phyloP scores from a whole-genome alignment of 2,329 filamentous ascomycete genomes.

The Chaetomium olivaceum region DNA sequence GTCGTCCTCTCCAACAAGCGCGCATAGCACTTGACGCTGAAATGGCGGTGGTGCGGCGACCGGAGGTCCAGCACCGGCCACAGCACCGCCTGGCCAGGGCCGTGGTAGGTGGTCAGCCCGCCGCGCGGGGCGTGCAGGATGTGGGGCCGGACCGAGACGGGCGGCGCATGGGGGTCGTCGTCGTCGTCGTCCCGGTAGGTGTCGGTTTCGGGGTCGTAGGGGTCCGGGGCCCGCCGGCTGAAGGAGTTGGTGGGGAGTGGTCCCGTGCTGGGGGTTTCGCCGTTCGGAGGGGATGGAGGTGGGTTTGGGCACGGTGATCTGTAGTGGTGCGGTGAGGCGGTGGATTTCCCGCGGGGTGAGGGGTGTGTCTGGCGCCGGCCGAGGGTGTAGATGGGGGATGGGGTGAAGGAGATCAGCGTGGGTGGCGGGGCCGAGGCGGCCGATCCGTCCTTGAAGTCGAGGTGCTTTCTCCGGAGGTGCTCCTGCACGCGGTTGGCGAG shows the following conservation, averaged over 20 bases:
- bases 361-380: constrained; percentile 71
- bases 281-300: neutral
- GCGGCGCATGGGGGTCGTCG: too few species aligned
- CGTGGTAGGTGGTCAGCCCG: constrained; percentile 92
- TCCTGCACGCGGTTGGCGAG: constrained; percentile 43
- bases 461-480: constrained; percentile 49
- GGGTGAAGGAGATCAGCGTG: constrained; percentile 78
- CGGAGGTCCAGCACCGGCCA: constrained; percentile 88
- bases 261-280: neutral
- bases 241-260: constrained; percentile 31
- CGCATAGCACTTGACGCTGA: constrained; percentile 76
- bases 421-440: constrained; percentile 49
- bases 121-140: constrained; percentile 77
- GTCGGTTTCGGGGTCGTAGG: constrained; percentile 24
- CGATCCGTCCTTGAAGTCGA: constrained; percentile 44
- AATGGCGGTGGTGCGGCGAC: constrained; percentile 45
- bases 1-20: constrained; percentile 75
- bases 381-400: constrained; percentile 82
- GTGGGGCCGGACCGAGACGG: constrained; percentile 46
- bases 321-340: constrained; percentile 47
- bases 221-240: too few species aligned
- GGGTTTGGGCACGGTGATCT: constrained; percentile 29
- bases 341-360: constrained; percentile 50
- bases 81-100: constrained; percentile 87
- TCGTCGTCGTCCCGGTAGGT: too few species aligned